Conservation (phyloP, 2,329 filamentous ascomycete species). For the Aspergillus sp. region DNA sequence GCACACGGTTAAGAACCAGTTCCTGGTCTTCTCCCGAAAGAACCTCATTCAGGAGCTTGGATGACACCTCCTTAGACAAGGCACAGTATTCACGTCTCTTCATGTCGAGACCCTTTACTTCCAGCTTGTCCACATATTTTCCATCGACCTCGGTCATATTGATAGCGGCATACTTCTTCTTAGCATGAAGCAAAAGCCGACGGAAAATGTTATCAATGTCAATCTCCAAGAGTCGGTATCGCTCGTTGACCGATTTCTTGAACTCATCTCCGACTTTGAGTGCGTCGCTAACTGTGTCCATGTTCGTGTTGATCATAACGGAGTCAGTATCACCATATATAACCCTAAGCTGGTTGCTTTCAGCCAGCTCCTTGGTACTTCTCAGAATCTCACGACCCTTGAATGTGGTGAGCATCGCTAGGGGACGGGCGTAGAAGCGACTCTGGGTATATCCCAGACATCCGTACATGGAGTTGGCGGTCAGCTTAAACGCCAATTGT, state of each 20-base stretch:
- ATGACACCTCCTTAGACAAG: constrained; percentile 90
- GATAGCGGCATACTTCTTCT: constrained; percentile 98
- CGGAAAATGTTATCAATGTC: constrained; percentile 98
- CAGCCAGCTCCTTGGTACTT: constrained; percentile 92
- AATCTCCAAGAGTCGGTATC: constrained; percentile 88
- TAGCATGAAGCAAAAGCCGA: constrained; percentile 86
- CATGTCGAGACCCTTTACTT: constrained; percentile 98
- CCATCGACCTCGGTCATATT: constrained; percentile 86
- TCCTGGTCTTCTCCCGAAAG: constrained; percentile 91
- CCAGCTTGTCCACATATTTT: constrained; percentile 88
- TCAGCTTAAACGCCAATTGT: constrained; percentile 92
- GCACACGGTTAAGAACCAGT: constrained; percentile 79
- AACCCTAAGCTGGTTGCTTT: constrained; percentile 84
- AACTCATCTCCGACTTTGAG: constrained; percentile 90
- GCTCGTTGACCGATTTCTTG: constrained; percentile 90
- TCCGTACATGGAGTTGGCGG: constrained; percentile 99
- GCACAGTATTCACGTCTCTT: constrained; percentile 93
- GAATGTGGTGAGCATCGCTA: constrained; percentile 92
- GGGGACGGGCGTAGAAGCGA: constrained; percentile 90
- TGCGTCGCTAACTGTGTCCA: constrained; percentile 85
- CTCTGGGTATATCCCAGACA: constrained; percentile 96
- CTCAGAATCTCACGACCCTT: constrained; percentile 96
- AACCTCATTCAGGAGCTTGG: constrained; percentile 85
- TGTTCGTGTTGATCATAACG: constrained; percentile 99
- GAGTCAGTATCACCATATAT: constrained; percentile 99